Conservation (phyloP, 2,329 filamentous ascomycete genomes). For the Calonectria crousiana region DNA sequence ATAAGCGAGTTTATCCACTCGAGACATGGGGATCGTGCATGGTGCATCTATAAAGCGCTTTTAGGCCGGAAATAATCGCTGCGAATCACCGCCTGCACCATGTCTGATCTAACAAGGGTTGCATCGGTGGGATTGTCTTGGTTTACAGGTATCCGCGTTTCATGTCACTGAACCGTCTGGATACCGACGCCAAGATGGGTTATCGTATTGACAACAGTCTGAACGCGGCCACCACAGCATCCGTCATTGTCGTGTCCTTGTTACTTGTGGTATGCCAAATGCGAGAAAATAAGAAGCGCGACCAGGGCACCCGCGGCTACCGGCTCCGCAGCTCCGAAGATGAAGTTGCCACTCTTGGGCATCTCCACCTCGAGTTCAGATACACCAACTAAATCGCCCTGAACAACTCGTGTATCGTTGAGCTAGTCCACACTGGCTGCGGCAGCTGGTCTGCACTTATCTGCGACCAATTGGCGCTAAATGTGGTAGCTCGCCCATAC, state of each 20-base stretch:
- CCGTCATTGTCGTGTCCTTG: constrained; percentile 39
- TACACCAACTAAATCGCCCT: constrained; percentile 37
- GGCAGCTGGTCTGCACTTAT: no score
- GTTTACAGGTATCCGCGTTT: background rate
- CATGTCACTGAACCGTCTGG: no score
- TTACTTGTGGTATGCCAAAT: constrained; percentile 36
- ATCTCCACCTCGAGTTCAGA: constrained; percentile 42
- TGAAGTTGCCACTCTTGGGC: constrained; percentile 37
- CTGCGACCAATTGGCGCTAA: no score
- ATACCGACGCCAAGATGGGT: constrained; percentile 42
- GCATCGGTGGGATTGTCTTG: background rate
- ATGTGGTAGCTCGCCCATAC: no score
- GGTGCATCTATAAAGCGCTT: background rate
- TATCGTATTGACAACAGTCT: constrained; percentile 44
- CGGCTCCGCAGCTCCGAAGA: constrained; percentile 31
- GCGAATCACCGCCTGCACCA: background rate
- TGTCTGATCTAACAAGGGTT: background rate
- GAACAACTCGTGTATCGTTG: no score
- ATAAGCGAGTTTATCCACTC: background rate
- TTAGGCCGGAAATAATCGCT: background rate
- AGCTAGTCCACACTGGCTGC: no score
- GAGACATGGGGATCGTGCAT: background rate
- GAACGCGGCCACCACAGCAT: constrained; percentile 40
- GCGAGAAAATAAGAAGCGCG: constrained; percentile 44
- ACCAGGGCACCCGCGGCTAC: constrained; percentile 38